Conservation (phyloP, 139 green algal species). For the Picochlorum sp. region DNA sequence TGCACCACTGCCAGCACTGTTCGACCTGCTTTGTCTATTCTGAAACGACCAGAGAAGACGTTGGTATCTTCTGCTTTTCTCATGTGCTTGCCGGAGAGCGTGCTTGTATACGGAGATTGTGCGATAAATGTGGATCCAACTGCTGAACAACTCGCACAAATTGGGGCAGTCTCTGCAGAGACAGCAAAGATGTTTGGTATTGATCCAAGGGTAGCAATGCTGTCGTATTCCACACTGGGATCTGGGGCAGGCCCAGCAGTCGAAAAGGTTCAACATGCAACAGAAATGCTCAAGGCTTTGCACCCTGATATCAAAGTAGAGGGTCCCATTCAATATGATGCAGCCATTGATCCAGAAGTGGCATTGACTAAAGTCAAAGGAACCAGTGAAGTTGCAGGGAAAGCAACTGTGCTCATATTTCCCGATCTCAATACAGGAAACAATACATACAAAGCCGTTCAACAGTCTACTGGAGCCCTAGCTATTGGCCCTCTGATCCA, state of each 20-base stretch:
- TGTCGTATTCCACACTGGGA: conserved; percentile 75
- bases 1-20: conserved; percentile 87
- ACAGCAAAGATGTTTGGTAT: conserved; percentile 80
- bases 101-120: conserved; percentile 86
- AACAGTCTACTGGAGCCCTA: conserved; percentile 59
- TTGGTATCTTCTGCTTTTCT: conserved; percentile 84
- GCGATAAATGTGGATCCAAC: conserved; percentile 77
- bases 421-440: conserved; percentile 87
- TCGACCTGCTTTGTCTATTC: conserved; percentile 72
- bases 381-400: conserved; percentile 56
- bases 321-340: conserved; percentile 78
- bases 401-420: conserved; percentile 80
- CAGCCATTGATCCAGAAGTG: conserved; percentile 65
- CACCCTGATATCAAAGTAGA: conserved; percentile 63
- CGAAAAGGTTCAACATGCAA: conserved; percentile 66
- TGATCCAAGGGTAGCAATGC: conserved; percentile 75
- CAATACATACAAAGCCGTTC: conserved; percentile 78
- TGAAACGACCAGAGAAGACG: conserved; percentile 29
- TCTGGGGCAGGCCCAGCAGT: conserved; percentile 56
- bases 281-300: conserved; percentile 34
- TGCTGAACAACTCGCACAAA: conserved; percentile 61
- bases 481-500: conserved; percentile 83
- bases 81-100: conserved; percentile 84
- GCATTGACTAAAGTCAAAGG: conserved; percentile 67
- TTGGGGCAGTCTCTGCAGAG: conserved; percentile 59